These are phyloP conservation scores for Coleophoma cylindrospora DNA, from an alignment of 2,329 filamentous ascomycete genomes.

Conservation along the genomic window DNA sequence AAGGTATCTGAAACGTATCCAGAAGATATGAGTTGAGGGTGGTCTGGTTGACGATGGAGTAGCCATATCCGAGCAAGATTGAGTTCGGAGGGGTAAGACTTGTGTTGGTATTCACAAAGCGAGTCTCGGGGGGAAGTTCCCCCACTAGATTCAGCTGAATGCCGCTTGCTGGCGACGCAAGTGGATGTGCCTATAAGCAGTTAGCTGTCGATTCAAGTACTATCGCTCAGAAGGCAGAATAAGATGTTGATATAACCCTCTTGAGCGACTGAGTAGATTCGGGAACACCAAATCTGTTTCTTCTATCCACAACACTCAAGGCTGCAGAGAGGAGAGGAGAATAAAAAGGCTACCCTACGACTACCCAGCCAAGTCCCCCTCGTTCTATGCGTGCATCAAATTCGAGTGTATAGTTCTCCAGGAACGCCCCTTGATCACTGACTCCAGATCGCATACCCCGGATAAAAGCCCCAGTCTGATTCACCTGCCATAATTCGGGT, in stretches of 20 bases:
- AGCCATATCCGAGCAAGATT: slow-evolving; percentile 29
- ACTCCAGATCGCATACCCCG: slow-evolving; percentile 27
- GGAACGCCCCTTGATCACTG: slow-evolving; percentile 17
- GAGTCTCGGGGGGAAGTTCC: too few species aligned
- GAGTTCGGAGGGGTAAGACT: slow-evolving; percentile 30
- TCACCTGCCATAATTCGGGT: slow-evolving; percentile 29
- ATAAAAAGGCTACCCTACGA: too few species aligned
- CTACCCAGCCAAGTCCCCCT: slow-evolving; percentile 32
- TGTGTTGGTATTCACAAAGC: slow-evolving; percentile 25
- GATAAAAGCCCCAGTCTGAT: slow-evolving; percentile 28
- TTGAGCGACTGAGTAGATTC: too few species aligned
- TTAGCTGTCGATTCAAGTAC: too few species aligned
- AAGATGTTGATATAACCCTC: too few species aligned
- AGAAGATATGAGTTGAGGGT: slow-evolving; percentile 23
- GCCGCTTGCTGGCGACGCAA: too few species aligned
- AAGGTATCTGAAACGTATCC: slow-evolving; percentile 21
- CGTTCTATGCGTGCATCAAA: slow-evolving; percentile 32
- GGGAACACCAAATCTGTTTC: too few species aligned
- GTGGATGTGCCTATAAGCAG: too few species aligned
- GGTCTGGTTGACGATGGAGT: slow-evolving; percentile 30
- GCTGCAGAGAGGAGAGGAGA: too few species aligned
- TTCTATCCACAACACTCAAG: too few species aligned
- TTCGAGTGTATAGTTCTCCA: slow-evolving; percentile 30
- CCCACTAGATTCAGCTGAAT: too few species aligned
- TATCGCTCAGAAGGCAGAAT: too few species aligned